Evolutionary conservation across 768 basidiomycete species (phyloP).

Genomic region (Suillus alpinus): DNA sequence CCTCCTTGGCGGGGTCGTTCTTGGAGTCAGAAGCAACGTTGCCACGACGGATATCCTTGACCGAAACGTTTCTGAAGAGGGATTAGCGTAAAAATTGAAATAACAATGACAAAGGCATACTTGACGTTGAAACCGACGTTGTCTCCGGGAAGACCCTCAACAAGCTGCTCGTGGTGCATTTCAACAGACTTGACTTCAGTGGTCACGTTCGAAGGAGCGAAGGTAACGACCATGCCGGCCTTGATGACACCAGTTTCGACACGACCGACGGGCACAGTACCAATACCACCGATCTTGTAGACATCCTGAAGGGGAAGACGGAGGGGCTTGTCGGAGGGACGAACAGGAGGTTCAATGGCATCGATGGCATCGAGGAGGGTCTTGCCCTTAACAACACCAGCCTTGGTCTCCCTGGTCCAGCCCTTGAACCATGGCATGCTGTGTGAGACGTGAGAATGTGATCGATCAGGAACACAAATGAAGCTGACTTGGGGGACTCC

Average conservation of each 20-base stretch:
- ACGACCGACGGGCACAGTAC: conserved; percentile 99
- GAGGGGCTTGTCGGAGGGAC: conserved; percentile 99
- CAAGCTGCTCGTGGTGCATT: conserved; percentile 99
- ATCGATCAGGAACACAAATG: not conserved
- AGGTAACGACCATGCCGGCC: conserved; percentile 98
- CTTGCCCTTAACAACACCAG: conserved; percentile 93
- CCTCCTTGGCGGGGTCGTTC: conserved; percentile 99
- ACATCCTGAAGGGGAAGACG: conserved; percentile 99
- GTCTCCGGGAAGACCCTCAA: conserved; percentile 93
- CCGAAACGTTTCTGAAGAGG: conserved; percentile 86
- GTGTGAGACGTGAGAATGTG: conserved; percentile 18
- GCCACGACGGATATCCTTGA: conserved; percentile 99
- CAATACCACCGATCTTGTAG: conserved; percentile 99
- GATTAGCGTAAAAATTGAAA: conserved; percentile 6
- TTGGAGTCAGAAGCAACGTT: conserved; percentile 99
- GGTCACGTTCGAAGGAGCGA: conserved; percentile 96
- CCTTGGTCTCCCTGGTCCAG: conserved; percentile 96
- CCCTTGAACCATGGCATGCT: conserved; percentile 99
- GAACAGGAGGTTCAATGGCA: conserved; percentile 95
- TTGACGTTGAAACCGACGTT: conserved; percentile 99
- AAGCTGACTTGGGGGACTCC: conserved; percentile 85
- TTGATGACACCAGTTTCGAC: conserved; percentile 99
- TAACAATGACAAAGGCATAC: conserved; percentile 38
- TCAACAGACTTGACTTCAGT: conserved; percentile 99
- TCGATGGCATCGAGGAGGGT: conserved; percentile 99